Percentiles rank a stretch among this genome's conserved stretches.
Conservation (phyloP, 2,329 filamentous ascomycete species). For the Trichoderma sp. region DNA sequence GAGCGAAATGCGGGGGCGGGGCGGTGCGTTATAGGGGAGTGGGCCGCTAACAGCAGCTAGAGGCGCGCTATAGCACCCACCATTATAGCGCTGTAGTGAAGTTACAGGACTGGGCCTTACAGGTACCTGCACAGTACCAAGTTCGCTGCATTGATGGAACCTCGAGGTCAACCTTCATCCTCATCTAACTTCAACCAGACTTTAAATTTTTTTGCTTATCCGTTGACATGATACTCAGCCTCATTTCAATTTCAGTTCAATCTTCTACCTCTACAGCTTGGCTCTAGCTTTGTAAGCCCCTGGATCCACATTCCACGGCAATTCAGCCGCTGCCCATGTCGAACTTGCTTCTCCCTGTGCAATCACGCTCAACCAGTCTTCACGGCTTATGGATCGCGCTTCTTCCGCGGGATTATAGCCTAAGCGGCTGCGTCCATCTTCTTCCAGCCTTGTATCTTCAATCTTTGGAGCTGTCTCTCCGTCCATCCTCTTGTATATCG, state of each 20-base stretch:
- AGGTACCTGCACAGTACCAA: too few relatives aligned
- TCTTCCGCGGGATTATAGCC: conserved; percentile 1
- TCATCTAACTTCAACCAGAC: background rate
- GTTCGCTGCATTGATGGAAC: too few relatives aligned
- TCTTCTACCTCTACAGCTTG: background rate
- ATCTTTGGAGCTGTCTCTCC: background rate
- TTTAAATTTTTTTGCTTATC: too few relatives aligned
- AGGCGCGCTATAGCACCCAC: background rate
- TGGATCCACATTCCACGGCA: background rate
- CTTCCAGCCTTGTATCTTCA: background rate
- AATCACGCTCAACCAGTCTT: background rate
- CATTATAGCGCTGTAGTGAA: background rate
- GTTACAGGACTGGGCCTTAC: too few relatives aligned
- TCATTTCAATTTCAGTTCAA: too few relatives aligned
- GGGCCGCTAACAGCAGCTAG: background rate
- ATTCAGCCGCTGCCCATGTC: background rate
- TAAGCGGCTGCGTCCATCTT: background rate
- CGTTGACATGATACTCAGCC: too few relatives aligned
- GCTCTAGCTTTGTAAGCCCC: background rate
- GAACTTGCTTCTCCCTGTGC: background rate
- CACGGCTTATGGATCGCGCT: background rate
- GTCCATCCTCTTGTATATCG: conserved; percentile 1
- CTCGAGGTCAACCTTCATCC: too few relatives aligned
- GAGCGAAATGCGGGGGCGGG: background rate
- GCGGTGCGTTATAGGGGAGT: background rate